A percentile compares a stretch with the other conserved stretches of the same genome.
phyloP scores from a whole-genome alignment of 331 rosid genomes.

The Arachis monticola region DNA sequence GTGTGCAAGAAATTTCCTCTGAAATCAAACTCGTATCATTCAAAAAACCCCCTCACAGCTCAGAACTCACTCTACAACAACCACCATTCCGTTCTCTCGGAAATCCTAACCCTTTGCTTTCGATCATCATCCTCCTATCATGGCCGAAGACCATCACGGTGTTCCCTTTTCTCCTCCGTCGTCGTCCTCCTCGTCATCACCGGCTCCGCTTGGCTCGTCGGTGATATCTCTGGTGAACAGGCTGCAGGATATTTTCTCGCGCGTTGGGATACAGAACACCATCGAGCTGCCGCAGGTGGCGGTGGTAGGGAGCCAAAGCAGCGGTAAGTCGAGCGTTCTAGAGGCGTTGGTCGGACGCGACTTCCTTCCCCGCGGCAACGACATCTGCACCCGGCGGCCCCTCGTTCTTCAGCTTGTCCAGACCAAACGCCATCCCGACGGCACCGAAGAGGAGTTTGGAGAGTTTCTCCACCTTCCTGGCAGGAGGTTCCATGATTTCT shows the following conservation, averaged over 20 bases:
- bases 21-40: neutral
- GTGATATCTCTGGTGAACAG: slow-evolving; percentile 89
- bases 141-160: slow-evolving; percentile 24
- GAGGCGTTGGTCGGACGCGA: slow-evolving; percentile 98
- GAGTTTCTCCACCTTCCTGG: slow-evolving; percentile 97
- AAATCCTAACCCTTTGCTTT: slow-evolving; percentile 26
- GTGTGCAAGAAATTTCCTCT: neutral
- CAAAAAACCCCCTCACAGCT: neutral
- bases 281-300: slow-evolving; percentile 98
- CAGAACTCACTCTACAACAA: neutral
- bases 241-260: slow-evolving; percentile 94
- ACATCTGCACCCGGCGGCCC: slow-evolving; percentile 92
- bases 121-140: neutral
- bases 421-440: slow-evolving; percentile 54
- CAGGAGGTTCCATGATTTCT: slow-evolving; percentile 72
- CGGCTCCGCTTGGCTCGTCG: slow-evolving; percentile 63
- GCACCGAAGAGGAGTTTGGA: slow-evolving; percentile 71
- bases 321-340: slow-evolving; percentile 99
- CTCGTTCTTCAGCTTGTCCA: slow-evolving; percentile 95
- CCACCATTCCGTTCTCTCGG: neutral
- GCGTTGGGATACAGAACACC: slow-evolving; percentile 84
- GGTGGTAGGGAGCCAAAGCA: slow-evolving; percentile 98
- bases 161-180: neutral
- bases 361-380: slow-evolving; percentile 91
- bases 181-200: neutral